Evolutionary conservation across 495 filamentous ascomycete species (phyloP), one percentile per base, ranked within the genome.

Genomic region (Collariella sp.): DNA sequence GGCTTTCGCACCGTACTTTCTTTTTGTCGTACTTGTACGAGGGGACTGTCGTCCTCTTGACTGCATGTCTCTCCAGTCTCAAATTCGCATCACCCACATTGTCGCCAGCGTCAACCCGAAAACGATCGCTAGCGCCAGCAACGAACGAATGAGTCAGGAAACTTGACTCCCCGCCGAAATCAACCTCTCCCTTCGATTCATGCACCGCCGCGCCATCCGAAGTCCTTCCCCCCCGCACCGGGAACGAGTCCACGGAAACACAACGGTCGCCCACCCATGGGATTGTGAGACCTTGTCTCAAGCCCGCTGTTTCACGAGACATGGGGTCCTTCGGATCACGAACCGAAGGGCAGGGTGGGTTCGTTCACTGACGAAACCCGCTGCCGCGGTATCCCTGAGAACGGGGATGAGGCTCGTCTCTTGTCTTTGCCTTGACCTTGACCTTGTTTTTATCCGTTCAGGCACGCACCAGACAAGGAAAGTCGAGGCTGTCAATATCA

Each of bases 281-380:
- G n/a, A 38, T 16, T 31, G 48, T 31, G 48, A 41, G 48, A 41
- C 48, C 16, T 20, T 31, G 48, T 41, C 20, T 41, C 49, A 52
- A 42, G 35, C 38, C 24, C 34, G 26, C n/a, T 16, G 26, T 26
- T 29, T 35, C 31, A 47, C 45, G 31, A 19, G 31, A 36, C 18
- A 18, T 34, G 41, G 26, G 26, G 50, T 29, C 19, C 13, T 15
- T 46, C 50, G 50, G 41, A 45, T 45, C 29, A 38, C 20, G 31
- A 38, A 31, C 50, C 50, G 50, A 53, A 26, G 7, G 2, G 40
- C 12, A 36, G 48, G 48, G 23, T 33, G 7, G n/a, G 24, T 5
- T 1, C 5, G 11, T 20, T 26, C 23, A n/a, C n/a, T n/a, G n/a
- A n/a, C 7, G 20, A 44, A 39, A 26, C 20, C 41, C 41, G 15